Evolutionary conservation across 192 early-diverging fungal genomes (phyloP).

Genomic region (Coemansia sp.): DNA sequence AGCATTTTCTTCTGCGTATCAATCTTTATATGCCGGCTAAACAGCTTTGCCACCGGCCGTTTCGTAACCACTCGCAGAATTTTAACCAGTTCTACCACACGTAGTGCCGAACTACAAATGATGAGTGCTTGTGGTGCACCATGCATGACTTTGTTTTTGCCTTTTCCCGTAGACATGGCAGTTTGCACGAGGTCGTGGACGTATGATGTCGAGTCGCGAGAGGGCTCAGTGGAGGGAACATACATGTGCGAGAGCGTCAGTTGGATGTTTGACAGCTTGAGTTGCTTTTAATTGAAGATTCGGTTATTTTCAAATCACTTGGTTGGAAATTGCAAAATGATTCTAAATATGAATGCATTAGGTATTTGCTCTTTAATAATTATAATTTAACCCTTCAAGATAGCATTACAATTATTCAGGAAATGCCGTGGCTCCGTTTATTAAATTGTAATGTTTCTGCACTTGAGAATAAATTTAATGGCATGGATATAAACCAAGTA

Average conservation of each 20-base stretch:
- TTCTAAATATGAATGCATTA: neutral
- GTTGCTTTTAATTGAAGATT: neutral
- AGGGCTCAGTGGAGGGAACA: neutral
- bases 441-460: neutral
- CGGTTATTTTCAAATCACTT: neutral
- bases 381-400: neutral
- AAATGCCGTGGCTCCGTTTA: neutral
- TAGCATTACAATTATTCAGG: neutral
- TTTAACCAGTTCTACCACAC: constrained; percentile 46
- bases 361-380: neutral
- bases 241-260: constrained; percentile 33
- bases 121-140: constrained; percentile 49
- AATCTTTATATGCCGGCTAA: constrained; percentile 51
- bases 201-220: neutral
- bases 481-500: neutral
- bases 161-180: constrained; percentile 23
- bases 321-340: neutral
- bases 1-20: constrained; percentile 29
- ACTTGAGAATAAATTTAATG: neutral
- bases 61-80: constrained; percentile 25
- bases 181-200: constrained; percentile 34
- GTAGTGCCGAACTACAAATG: constrained; percentile 43
- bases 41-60: constrained; percentile 40
- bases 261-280: no score
- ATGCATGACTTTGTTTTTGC: constrained; percentile 36